These are phyloP conservation scores for Xerocomellus intermedius DNA, from an alignment of 768 basidiomycete genomes.

Conservation along the genomic window DNA sequence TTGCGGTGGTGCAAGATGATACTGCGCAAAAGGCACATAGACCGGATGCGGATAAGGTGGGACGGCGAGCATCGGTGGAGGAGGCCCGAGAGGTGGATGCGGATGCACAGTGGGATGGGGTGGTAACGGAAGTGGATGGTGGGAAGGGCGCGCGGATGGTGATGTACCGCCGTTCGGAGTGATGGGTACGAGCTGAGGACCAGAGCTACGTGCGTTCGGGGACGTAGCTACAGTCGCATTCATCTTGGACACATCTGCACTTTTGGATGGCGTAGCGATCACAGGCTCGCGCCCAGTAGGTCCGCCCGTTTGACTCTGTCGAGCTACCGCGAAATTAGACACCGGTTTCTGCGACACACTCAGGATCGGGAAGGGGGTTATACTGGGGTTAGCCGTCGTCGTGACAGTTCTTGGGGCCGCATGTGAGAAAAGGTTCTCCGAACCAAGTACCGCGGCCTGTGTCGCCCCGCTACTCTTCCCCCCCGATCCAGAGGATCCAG, in stretches of 20 bases:
- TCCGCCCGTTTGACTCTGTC: background rate
- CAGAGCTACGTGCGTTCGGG: background rate
- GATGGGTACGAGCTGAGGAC: background rate
- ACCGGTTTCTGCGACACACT: conserved; percentile 4
- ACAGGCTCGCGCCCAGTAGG: background rate
- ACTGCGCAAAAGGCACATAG: conserved; percentile 24
- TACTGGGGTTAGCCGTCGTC: background rate
- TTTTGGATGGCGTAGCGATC: background rate
- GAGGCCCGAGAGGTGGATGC: conserved; percentile 4
- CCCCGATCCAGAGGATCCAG: background rate
- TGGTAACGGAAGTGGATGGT: conserved; percentile 12
- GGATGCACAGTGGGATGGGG: conserved; percentile 10
- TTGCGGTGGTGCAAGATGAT: conserved; percentile 15
- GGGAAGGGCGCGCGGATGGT: background rate
- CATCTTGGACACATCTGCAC: conserved; percentile 6
- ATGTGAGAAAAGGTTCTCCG: background rate
- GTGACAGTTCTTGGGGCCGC: background rate
- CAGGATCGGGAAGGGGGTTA: conserved; percentile 24
- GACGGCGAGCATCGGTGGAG: conserved; percentile 17
- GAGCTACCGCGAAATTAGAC: background rate
- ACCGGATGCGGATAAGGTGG: conserved; percentile 19
- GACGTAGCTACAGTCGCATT: conserved; percentile 2
- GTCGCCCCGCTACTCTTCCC: background rate
- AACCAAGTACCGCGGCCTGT: background rate
- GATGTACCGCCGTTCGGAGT: conserved; percentile 1